Evolutionary conservation across 768 basidiomycete genomes (phyloP).

Genomic region (Mycena metata): DNA sequence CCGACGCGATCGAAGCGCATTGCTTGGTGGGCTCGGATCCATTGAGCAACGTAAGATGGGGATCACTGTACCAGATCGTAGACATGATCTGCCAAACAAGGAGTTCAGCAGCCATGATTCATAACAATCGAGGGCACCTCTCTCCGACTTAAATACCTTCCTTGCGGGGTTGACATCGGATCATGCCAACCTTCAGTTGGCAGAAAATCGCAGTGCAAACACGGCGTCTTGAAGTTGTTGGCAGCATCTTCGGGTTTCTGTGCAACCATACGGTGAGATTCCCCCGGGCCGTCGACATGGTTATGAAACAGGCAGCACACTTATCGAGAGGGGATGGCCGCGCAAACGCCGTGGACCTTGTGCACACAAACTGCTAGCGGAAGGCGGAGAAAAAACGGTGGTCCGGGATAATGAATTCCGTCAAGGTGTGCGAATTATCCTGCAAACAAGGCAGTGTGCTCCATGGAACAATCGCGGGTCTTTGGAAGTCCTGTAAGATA

Average conservation of each 20-base stretch:
- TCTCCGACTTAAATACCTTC: constrained; percentile 1
- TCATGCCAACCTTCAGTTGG: constrained; percentile 18
- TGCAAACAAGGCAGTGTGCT: constrained; percentile 1
- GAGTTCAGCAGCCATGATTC: not conserved
- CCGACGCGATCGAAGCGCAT: constrained; percentile 22
- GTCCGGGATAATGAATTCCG: constrained; percentile 21
- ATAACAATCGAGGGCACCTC: not conserved
- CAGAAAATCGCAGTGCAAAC: too few species aligned
- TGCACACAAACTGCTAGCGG: constrained; percentile 8
- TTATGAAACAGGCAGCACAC: constrained; percentile 17
- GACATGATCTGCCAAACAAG: constrained; percentile 40
- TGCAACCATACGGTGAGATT: constrained; percentile 1
- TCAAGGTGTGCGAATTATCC: constrained; percentile 15
- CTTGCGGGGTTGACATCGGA: constrained; percentile 21
- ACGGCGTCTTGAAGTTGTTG: too few species aligned
- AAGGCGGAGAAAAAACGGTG: constrained; percentile 10
- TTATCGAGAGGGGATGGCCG: constrained; percentile 7
- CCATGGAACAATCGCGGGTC: constrained; percentile 25
- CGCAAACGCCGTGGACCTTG: constrained; percentile 23
- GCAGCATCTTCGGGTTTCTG: not conserved
- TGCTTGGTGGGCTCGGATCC: constrained; percentile 13
- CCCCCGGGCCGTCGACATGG: constrained; percentile 1
- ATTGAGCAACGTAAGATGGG: constrained; percentile 27
- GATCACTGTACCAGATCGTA: constrained; percentile 22
- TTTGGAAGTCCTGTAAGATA: not conserved